Evolutionary conservation across 768 basidiomycete genomes (phyloP).

Genomic region (Suillus sp.): DNA sequence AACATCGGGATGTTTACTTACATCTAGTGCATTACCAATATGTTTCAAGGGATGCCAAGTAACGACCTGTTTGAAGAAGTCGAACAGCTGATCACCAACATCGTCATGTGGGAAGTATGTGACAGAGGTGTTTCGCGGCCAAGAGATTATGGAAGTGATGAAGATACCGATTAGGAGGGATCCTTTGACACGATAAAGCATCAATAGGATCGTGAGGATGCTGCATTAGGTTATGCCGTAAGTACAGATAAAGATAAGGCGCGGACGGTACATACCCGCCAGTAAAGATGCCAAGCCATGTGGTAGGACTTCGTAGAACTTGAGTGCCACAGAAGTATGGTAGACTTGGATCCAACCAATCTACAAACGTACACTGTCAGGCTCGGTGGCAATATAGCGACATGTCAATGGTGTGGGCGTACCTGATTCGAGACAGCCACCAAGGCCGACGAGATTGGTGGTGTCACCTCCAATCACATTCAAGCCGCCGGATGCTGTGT

Average conservation of each 20-base stretch:
- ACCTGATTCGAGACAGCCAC: constrained; percentile 66
- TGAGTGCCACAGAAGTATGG: constrained; percentile 62
- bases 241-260: constrained; percentile 11
- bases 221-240: constrained; percentile 34
- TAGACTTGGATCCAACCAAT: constrained; percentile 48
- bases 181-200: constrained; percentile 85
- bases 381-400: constrained; percentile 14
- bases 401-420: constrained; percentile 12
- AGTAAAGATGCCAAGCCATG: constrained; percentile 87
- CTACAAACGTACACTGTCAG: constrained; percentile 22
- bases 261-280: constrained; percentile 61
- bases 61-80: constrained; percentile 85
- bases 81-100: constrained; percentile 70
- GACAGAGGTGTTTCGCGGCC: constrained; percentile 81
- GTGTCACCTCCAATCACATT: constrained; percentile 76
- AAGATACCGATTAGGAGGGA: constrained; percentile 84
- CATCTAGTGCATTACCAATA: constrained; percentile 69
- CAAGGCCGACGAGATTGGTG: constrained; percentile 70
- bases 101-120: constrained; percentile 79
- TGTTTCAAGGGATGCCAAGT: constrained; percentile 65
- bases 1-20: constrained; percentile 35
- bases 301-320: constrained; percentile 71
- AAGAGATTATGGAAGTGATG: constrained; percentile 82
- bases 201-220: constrained; percentile 73
- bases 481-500: constrained; percentile 62